Conservation (phyloP, 192 early-diverging fungal genomes). For the Backusella circina region DNA sequence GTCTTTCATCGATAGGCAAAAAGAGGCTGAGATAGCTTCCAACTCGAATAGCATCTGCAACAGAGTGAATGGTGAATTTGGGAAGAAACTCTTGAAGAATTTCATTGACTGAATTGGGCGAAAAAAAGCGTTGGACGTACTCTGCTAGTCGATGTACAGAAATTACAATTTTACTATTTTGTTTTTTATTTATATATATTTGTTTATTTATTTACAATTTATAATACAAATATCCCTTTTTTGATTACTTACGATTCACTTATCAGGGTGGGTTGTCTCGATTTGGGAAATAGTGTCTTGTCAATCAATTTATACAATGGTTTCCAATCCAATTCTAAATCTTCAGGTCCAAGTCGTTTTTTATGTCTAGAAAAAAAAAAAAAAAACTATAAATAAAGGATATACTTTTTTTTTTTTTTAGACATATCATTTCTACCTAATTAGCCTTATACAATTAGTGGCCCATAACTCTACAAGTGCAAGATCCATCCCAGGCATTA, state of each 20-base stretch:
- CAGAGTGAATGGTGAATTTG: slow-evolving; percentile 63
- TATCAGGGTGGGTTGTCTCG: slow-evolving; percentile 59
- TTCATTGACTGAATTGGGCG: slow-evolving; percentile 56
- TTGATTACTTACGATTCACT: slow-evolving; percentile 45
- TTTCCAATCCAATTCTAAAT: slow-evolving; percentile 71
- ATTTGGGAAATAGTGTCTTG: slow-evolving; percentile 58
- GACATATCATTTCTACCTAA: slow-evolving; percentile 46
- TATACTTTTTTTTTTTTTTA: no score
- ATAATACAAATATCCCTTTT: background rate
- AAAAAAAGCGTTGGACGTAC: slow-evolving; percentile 65
- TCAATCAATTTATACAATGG: slow-evolving; percentile 65
- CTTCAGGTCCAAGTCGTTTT: slow-evolving; percentile 55
- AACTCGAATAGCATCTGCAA: slow-evolving; percentile 51
- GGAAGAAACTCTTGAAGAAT: slow-evolving; percentile 81
- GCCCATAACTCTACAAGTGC: slow-evolving; percentile 63
- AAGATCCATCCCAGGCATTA: slow-evolving; percentile 65
- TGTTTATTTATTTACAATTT: background rate
- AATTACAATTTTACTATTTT: slow-evolving; percentile 45
- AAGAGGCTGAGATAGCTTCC: slow-evolving; percentile 65
- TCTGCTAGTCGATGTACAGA: slow-evolving; percentile 47
- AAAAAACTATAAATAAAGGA: no score
- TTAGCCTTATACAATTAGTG: slow-evolving; percentile 51
- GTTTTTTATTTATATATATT: background rate
- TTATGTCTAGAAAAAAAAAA: slow-evolving; percentile 51
- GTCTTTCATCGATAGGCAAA: slow-evolving; percentile 51